A percentile compares a stretch with the other conserved stretches of the same genome.
These are phyloP conservation scores for Neopestalotiopsis rosae DNA, from an alignment of 2,329 filamentous ascomycete genomes.

Conservation along the genomic window DNA sequence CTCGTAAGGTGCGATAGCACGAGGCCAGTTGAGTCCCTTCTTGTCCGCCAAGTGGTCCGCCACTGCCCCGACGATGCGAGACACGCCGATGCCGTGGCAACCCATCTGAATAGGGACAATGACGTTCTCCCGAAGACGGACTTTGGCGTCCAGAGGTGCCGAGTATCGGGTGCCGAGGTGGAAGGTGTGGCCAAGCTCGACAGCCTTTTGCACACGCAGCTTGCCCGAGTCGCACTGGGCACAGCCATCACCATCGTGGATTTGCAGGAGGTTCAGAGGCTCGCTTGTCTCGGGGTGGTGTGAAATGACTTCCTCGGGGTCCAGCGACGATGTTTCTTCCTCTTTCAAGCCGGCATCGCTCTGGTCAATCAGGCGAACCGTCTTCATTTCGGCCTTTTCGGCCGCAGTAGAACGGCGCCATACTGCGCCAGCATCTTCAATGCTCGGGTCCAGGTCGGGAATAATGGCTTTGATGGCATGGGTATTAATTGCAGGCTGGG, in stretches of 20 bases:
- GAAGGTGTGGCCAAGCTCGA: constrained; percentile 96
- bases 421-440: constrained; percentile 62
- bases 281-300: constrained; percentile 30
- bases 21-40: constrained; percentile 85
- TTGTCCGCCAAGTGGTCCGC: constrained; percentile 76
- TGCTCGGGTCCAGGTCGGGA: constrained; percentile 72
- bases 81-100: constrained; percentile 94
- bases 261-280: constrained; percentile 67
- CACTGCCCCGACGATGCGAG: constrained; percentile 85
- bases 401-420: constrained; percentile 47
- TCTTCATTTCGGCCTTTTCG: constrained; percentile 17
- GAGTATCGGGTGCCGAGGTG: constrained; percentile 91
- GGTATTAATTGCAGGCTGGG: constrained; percentile 48
- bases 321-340: neutral
- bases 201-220: constrained; percentile 72
- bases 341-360: constrained; percentile 32
- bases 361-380: constrained; percentile 38
- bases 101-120: constrained; percentile 82
- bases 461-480: constrained; percentile 69
- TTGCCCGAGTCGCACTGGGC: constrained; percentile 69
- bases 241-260: constrained; percentile 73
- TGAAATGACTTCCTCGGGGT: constrained; percentile 26
- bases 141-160: constrained; percentile 69
- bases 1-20: constrained; percentile 84
- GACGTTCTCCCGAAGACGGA: constrained; percentile 50